Evolutionary conservation across 495 filamentous ascomycete species (phyloP), one percentile per base, ranked within the genome.

Genomic region (Staphylotrichum tortipilum): DNA sequence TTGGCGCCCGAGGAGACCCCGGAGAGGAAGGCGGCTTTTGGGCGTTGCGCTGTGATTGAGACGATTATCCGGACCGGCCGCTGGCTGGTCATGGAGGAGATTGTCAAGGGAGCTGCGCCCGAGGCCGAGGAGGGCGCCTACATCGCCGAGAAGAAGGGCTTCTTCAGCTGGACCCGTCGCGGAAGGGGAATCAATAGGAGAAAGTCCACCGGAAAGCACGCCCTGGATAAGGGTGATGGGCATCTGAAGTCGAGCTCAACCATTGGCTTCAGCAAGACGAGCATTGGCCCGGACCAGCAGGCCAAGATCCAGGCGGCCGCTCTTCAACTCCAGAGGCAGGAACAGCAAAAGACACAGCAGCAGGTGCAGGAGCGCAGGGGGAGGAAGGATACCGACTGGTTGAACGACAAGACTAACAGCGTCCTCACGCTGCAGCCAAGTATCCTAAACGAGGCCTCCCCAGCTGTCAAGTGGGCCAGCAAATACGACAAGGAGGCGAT

Each of bases 21-120:
- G 0, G 73, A 81, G 26, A 80, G 92, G 48, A 98, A 98, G 65
- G 83, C 89, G 4, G 87, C 88, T 15, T 98, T 98, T 67, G 94
- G 92, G 12, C 78, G 94, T 53, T 97, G 94, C 61, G 88, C 92
- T 17, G 74, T 98, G 14, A 73, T 97, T 15, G 92, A 98, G 62
- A 98, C 92, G 0, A 66, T 78, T 7, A 91, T 97, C 49, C 74
- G 75, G 23, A 79, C 83, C 37, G 83, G 88, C 34, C 84, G 83
- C 47, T 98, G 94, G 94, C 74, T 98, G 17, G 81, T 98, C 22
- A 81, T 95, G 64, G 91, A 98, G 68, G 92, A 98, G 70, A 89
- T 96, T 66, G 81, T 98, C 47, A 92, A 91, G 63, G 92, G 92
- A 10, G 92, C 92, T 18, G 90, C 89, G 3, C 81, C 86, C 9